Evolutionary conservation across 805 yeast species (phyloP).

Genomic region (Candida anglica): DNA sequence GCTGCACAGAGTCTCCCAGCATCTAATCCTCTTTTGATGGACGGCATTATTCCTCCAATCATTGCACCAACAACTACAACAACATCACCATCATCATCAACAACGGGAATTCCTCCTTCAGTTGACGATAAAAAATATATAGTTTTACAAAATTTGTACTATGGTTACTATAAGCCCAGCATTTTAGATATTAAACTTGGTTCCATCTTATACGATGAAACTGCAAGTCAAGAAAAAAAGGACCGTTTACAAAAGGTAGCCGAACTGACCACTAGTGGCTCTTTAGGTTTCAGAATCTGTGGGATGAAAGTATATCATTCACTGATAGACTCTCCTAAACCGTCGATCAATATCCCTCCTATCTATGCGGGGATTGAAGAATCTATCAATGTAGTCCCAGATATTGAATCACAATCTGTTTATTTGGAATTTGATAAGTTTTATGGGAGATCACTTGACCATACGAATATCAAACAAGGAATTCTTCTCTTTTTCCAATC

Average conservation of each 20-base stretch:
- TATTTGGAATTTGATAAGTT: slow-evolving; percentile 58
- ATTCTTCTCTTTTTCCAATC: slow-evolving; percentile 43
- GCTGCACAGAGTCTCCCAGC: neutral
- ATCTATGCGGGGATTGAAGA: slow-evolving; percentile 14
- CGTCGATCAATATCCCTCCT: slow-evolving; percentile 8
- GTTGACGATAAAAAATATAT: slow-evolving; percentile 32
- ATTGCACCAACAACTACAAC: neutral
- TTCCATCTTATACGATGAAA: slow-evolving; percentile 57
- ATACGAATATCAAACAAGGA: slow-evolving; percentile 40
- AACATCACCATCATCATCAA: too few relatives aligned
- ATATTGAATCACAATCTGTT: slow-evolving; percentile 23
- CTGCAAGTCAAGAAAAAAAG: slow-evolving; percentile 53
- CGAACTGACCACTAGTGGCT: slow-evolving; percentile 73
- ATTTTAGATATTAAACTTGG: slow-evolving; percentile 87
- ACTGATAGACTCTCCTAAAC: slow-evolving; percentile 4
- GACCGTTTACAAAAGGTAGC: slow-evolving; percentile 63
- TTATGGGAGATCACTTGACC: slow-evolving; percentile 62
- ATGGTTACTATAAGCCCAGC: slow-evolving; percentile 62
- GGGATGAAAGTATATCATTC: slow-evolving; percentile 66
- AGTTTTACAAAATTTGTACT: slow-evolving; percentile 67
- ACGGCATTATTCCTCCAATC: neutral
- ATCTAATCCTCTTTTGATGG: neutral
- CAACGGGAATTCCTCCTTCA: slow-evolving; percentile 1
- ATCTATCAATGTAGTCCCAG: slow-evolving; percentile 10
- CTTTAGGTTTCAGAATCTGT: slow-evolving; percentile 72